Base-by-base conservation (phyloP, 306 rosid genomes). In the Lablab purpureus region DNA sequence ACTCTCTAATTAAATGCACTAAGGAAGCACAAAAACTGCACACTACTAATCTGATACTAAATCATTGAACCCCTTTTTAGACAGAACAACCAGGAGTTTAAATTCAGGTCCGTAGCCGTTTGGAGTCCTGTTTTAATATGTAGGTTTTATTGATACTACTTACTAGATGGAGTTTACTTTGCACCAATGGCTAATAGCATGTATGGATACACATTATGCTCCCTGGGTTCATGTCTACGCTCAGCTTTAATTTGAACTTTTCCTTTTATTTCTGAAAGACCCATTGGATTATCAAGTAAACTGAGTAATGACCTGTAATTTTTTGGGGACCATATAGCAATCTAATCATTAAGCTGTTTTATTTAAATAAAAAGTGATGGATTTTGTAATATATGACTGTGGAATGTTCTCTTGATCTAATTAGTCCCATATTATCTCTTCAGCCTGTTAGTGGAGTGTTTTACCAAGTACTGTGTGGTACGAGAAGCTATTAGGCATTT, bases 401-500 rank as follows among this genome's bases (percentile, higher is more conserved):
- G 65, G 50, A 49, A 34, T 66, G 56, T 77, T 69, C 56, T 73
- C 30, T 74, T 81, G 56, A 76, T 32, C 34, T 60, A 46, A 67
- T 65, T 71, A 17, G 67, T 30, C 52, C 64, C 55, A 10, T 79
- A 19, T 37, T 67, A 81, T 65, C 81, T 87, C 75, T 87, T 76
- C 86, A 94, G 99, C 86, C 84, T 94, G 87, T 80, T 94, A 79
- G 95, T 94, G 75, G 99, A 92, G 90, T 94, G 99, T 80, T 94
- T 94, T 86, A 91, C 97, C 70, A 94, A 94, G 90, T 94, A 94
- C 67, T 87, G 99, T 85, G 97, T 91, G 4, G 78, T 91, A 77
- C 85, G 87, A 54, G 98, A 94, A 89, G 97, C 99, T 43, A 94
- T 92, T 79, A 90, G 99, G 83, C 99, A 94, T 87, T 94, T 94